Base-by-base conservation (phyloP, 805 yeast genomes). In the Candida broadrunensis region DNA sequence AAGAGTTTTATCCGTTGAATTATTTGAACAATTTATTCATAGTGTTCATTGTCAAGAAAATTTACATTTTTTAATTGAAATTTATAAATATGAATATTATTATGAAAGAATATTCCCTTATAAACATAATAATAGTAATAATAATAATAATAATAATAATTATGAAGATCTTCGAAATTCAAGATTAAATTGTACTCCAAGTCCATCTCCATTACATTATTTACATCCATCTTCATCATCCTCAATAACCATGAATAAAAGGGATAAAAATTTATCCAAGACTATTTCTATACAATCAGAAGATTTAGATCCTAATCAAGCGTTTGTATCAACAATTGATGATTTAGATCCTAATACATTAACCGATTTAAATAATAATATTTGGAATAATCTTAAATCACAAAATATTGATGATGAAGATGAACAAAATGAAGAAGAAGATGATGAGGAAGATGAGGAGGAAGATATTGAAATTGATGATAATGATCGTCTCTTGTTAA, bases 31-130 rank as follows among this genome's bases (percentile, higher is more conserved):
- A 13, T 67, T 56, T 45, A 53, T 72, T 12, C 41, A 33, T 14
- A 53, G 56, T 19, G 57, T 63, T 26, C 78, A 74, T 46, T 69
- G 76, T 51, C 63, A 61, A 38, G 80, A 74, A 51, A 73, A 71
- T 52, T 57, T 74, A 32, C 51, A 61, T 34, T 74, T 74, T 42
- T 51, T 74, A 23, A 61, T 73, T 8, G 76, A 72, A 42, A 72
- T 74, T 12, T 73, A 54, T 53, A 67, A 65, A 37, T 74, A 74
- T 52, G 77, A 74, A 45, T 62, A 65, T 52, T 63, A 58, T 39
- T 71, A 69, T 61, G 71, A 68, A 39, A 47, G 45, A 20, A 21
- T 44, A 5, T 25, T 33, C 13, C 26, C 32, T 16, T 15, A 18
- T 30, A 15, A 33, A 18, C 18, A 23, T 12, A 16, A 18, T 13